These are phyloP conservation scores for Cutaneotrichosporon cavernicola DNA, from an alignment of 1,284 basidiomycete species.

Conservation along the genomic window DNA sequence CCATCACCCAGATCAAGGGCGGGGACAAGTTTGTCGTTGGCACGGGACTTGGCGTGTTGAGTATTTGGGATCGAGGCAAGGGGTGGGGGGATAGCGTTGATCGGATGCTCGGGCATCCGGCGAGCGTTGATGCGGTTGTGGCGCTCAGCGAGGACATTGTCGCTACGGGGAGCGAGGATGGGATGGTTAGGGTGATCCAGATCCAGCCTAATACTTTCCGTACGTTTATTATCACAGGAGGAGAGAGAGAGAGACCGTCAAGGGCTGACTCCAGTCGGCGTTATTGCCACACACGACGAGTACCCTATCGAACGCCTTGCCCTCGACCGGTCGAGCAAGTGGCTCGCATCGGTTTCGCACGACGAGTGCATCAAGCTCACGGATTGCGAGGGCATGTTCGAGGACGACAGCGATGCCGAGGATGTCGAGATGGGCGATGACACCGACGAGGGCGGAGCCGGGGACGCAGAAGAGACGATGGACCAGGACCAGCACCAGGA, in stretches of 20 bases:
- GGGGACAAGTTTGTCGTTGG: slow-evolving; percentile 81
- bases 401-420: slow-evolving; percentile 50
- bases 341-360: slow-evolving; percentile 92
- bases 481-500: slow-evolving; percentile 36
- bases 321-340: slow-evolving; percentile 62
- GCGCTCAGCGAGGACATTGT: slow-evolving; percentile 66
- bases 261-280: slow-evolving; percentile 60
- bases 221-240: slow-evolving; percentile 27
- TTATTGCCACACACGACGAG: slow-evolving; percentile 84
- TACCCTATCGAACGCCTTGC: slow-evolving; percentile 86
- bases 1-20: slow-evolving; percentile 78
- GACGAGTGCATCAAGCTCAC: slow-evolving; percentile 83
- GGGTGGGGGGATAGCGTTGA: slow-evolving; percentile 87
- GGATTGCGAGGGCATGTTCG: slow-evolving; percentile 68
- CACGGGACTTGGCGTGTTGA: slow-evolving; percentile 85
- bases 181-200: slow-evolving; percentile 83
- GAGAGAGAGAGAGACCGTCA: not conserved
- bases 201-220: slow-evolving; percentile 81
- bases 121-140: slow-evolving; percentile 81
- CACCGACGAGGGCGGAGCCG: slow-evolving; percentile 18
- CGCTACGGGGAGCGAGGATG: slow-evolving; percentile 90
- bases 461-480: slow-evolving; percentile 24
- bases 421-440: slow-evolving; percentile 31
- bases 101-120: slow-evolving; percentile 84
- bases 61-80: slow-evolving; percentile 79